Base-by-base conservation (phyloP, 345 rosid species). In the Mangifera indica region DNA sequence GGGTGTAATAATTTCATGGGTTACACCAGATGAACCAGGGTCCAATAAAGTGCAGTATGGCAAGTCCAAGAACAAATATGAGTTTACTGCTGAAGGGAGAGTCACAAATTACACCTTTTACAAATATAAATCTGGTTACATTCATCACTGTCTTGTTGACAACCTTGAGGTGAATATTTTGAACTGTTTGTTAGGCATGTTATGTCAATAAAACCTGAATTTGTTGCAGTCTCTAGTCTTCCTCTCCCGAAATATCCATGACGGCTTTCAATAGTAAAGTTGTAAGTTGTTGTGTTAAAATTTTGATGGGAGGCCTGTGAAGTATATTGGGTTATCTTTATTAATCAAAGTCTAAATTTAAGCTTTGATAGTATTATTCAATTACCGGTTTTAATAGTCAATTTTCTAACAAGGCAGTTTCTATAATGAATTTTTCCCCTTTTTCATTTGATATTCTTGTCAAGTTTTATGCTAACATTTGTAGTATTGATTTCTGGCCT, bases 1-100 rank as follows among this genome's bases (percentile, higher is more conserved):
- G 53, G 88, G 80, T 45, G 78, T 82, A 67, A 80, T 82, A 42
- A 76, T 85, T n/a, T 82, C 86, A 14, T 82, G 88, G 83, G 75
- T 80, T 10, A 78, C 83, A 0, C 69, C 81, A 7, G 62, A 70
- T n/a, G 67, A 76, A 64, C 58, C 67, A 0, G 82, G 84, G n/a
- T 72, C 62, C 1, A 78, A 18, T 25, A 74, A 10, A 34, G 82
- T 82, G 56, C 73, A 71, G 24, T 78, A 82, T 69, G 81, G 84
- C 25, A 67, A 32, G 24, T 63, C 70, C 2, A 72, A 68, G 60
- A 76, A 78, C 32, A 80, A 57, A n/a, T 80, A 73, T 66, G 76
- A 73, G 52, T 66, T 62, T 45, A 69, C 60, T 46, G 80, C 80
- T 45, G 73, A 54, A 62, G 82, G 81, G 4, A 61, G 13, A 7